These are phyloP conservation scores for Kwoniella newhampshirensis DNA, from an alignment of 768 basidiomycete genomes.

Conservation along the genomic window DNA sequence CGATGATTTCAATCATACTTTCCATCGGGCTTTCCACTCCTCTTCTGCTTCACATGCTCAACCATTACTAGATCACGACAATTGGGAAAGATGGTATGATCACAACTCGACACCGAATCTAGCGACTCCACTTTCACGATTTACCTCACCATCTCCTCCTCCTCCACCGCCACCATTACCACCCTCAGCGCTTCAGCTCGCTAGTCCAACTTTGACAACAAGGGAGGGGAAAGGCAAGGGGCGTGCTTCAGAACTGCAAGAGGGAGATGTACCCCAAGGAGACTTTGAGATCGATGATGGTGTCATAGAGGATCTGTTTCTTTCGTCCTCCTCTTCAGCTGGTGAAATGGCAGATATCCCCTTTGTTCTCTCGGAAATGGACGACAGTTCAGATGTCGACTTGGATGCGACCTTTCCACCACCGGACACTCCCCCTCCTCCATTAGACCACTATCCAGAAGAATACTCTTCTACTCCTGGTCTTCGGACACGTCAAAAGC, in stretches of 20 bases:
- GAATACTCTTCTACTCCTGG: neutral
- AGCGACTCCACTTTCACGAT: neutral
- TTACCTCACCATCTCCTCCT: neutral
- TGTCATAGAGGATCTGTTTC: neutral
- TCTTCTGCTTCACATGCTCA: slow-evolving; percentile 1
- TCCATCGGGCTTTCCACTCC: slow-evolving; percentile 8
- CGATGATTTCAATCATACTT: neutral
- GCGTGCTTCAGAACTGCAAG: neutral
- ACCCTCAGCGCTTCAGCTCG: neutral
- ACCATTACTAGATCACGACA: slow-evolving; percentile 8
- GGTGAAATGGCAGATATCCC: neutral
- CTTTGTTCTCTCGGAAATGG: neutral
- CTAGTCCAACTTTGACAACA: neutral
- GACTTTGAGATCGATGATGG: neutral
- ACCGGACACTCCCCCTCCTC: slow-evolving; percentile 3
- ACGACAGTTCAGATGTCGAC: neutral
- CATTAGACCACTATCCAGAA: neutral
- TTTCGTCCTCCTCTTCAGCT: neutral
- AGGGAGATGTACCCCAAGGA: neutral
- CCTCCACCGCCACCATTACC: neutral
- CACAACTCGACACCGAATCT: neutral
- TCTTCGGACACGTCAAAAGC: neutral
- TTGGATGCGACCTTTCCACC: neutral
- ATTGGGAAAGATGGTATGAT: neutral
- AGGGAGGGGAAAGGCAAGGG: neutral